phyloP scores from a whole-genome alignment of 2,329 filamentous ascomycete species.

The Monosporascus sp. region DNA sequence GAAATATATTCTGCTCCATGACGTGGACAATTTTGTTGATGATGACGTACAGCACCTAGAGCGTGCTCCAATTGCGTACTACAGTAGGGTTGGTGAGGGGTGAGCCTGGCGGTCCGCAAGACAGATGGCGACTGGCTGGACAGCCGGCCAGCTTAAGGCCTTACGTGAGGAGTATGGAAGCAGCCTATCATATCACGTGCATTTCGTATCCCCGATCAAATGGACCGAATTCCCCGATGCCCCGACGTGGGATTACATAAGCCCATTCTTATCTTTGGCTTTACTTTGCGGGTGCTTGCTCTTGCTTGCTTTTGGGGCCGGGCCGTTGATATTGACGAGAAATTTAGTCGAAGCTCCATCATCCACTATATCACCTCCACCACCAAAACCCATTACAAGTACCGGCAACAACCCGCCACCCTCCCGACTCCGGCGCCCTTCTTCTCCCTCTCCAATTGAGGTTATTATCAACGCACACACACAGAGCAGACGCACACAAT shows the following conservation, averaged over 20 bases:
- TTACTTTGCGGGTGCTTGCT: background rate
- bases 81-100: too few relatives aligned
- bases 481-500: slow-evolving; percentile 40
- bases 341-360: slow-evolving; percentile 23
- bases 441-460: slow-evolving; percentile 4
- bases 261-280: too few relatives aligned
- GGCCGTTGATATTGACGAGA: slow-evolving; percentile 22
- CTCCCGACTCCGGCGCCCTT: background rate
- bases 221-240: background rate
- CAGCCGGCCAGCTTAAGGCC: background rate
- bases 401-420: background rate
- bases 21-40: too few relatives aligned
- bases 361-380: slow-evolving; percentile 13
- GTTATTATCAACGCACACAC: too few relatives aligned
- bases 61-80: too few relatives aligned
- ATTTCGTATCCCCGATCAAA: background rate
- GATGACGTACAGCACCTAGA: too few relatives aligned
- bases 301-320: background rate
- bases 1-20: too few relatives aligned
- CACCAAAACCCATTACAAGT: slow-evolving; percentile 5
- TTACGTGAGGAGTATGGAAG: too few relatives aligned
- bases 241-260: background rate
- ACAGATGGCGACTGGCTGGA: background rate
- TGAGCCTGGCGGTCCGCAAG: too few relatives aligned
- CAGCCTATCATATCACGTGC: background rate